These are phyloP conservation scores for Punica granatum DNA, from an alignment of 345 rosid genomes.

Conservation along the genomic window DNA sequence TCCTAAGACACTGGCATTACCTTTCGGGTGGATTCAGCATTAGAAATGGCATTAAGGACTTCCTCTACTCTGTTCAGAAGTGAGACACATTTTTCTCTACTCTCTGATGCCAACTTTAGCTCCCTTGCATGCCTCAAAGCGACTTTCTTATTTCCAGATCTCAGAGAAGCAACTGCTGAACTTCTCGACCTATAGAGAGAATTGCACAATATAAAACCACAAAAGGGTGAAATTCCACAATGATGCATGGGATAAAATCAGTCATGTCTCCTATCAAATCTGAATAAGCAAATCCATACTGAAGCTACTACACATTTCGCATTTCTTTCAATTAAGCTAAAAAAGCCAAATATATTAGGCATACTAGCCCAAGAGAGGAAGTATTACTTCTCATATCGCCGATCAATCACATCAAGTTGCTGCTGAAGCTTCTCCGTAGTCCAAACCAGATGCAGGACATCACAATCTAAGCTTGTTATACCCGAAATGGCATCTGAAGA, in stretches of 20 bases:
- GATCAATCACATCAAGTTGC: conserved; percentile 63
- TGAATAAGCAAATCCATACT: not conserved
- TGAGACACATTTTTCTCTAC: conserved; percentile 62
- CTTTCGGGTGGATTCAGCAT: conserved; percentile 75
- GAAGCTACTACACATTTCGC: not conserved
- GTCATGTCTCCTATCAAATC: not conserved
- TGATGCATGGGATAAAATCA: not conserved
- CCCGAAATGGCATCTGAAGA: conserved; percentile 40
- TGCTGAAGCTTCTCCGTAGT: conserved; percentile 80
- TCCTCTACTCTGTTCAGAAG: conserved; percentile 85
- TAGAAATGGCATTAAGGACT: conserved; percentile 44
- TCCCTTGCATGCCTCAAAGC: conserved; percentile 73
- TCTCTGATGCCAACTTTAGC: conserved; percentile 51
- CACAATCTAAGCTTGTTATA: conserved; percentile 57
- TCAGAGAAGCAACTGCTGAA: conserved; percentile 52
- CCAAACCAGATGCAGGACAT: conserved; percentile 67
- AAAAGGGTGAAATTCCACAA: not conserved
- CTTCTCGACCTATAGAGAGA: conserved; percentile 49
- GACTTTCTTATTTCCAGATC: conserved; percentile 64
- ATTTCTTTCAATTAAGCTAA: not conserved
- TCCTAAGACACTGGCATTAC: conserved; percentile 17
- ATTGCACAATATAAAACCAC: not conserved
- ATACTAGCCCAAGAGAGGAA: conserved; percentile 1
- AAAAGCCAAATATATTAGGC: not conserved
- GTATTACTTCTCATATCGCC: conserved; percentile 54